Conservation (phyloP, 352 stramenopile species). For the Thalassiosira tumida region DNA sequence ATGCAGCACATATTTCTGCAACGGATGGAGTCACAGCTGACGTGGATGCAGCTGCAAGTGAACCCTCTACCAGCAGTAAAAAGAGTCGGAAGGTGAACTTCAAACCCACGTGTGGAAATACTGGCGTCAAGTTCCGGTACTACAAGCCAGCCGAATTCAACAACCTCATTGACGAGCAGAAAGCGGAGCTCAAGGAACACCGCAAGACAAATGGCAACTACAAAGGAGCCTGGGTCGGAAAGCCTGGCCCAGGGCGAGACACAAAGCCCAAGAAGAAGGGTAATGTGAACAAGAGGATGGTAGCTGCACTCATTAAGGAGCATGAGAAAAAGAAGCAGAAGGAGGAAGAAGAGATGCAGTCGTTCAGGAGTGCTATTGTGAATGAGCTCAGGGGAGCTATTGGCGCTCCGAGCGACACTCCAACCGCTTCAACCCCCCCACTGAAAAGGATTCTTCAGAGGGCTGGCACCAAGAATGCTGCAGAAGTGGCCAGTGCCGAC, state of each 20-base stretch:
- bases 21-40: neutral
- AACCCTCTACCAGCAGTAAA: neutral
- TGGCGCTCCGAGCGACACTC: no score
- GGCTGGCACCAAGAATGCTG: no score
- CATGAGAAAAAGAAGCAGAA: neutral
- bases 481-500: neutral
- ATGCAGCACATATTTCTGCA: slow-evolving; percentile 26
- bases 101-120: neutral
- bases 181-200: slow-evolving; percentile 17
- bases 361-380: neutral
- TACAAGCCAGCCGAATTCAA: slow-evolving; percentile 25
- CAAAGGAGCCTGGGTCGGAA: neutral
- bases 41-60: neutral
- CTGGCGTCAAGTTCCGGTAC: slow-evolving; percentile 54
- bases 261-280: neutral
- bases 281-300: neutral
- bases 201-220: neutral
- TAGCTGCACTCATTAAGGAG: neutral
- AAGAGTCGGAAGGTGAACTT: neutral
- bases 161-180: slow-evolving; percentile 41
- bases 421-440: neutral
- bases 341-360: neutral
- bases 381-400: neutral
- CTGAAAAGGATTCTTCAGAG: neutral
- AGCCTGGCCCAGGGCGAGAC: neutral